Percentiles rank a stretch among this genome's conserved stretches.
These are phyloP conservation scores for Agrocybe chaxingu DNA, from an alignment of 768 basidiomycete genomes.

Conservation along the genomic window DNA sequence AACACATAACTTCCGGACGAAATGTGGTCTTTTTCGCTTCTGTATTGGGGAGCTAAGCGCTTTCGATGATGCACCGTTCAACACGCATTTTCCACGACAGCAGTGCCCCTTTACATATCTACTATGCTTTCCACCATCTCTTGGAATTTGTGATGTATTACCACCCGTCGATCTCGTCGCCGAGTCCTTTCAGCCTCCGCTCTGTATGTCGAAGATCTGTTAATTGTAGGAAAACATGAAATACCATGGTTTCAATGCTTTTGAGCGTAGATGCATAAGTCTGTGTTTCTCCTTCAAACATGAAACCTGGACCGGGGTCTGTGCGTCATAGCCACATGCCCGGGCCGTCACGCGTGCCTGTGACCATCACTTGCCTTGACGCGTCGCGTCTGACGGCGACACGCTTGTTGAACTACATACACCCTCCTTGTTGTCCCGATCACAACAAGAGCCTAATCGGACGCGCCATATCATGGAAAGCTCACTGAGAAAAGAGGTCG, in stretches of 20 bases:
- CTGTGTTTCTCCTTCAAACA: neutral
- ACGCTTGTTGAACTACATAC: neutral
- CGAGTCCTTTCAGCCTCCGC: slow-evolving; percentile 10
- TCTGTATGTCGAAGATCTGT: slow-evolving; percentile 10
- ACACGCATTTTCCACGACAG: slow-evolving; percentile 19
- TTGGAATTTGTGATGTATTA: slow-evolving; percentile 37
- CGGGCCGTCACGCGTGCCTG: no score
- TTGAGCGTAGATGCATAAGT: no score
- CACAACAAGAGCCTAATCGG: neutral
- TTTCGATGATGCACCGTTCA: slow-evolving; percentile 8
- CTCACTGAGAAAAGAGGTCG: slow-evolving; percentile 22
- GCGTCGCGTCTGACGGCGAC: neutral
- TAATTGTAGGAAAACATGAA: slow-evolving; percentile 2
- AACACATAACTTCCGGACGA: slow-evolving; percentile 15
- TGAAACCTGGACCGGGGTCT: neutral
- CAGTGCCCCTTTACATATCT: slow-evolving; percentile 19
- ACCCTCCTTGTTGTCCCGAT: neutral
- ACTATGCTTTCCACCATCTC: slow-evolving; percentile 31
- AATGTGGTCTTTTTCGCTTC: slow-evolving; percentile 9
- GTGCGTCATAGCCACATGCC: no score
- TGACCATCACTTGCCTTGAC: no score
- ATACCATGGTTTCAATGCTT: no score
- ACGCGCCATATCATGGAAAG: slow-evolving; percentile 13
- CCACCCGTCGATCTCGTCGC: slow-evolving; percentile 16
- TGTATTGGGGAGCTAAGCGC: slow-evolving; percentile 7